Evolutionary conservation across 805 yeast species (phyloP), one percentile per base, ranked within the genome.

Genomic region (Saccharomycopsis sp.): DNA sequence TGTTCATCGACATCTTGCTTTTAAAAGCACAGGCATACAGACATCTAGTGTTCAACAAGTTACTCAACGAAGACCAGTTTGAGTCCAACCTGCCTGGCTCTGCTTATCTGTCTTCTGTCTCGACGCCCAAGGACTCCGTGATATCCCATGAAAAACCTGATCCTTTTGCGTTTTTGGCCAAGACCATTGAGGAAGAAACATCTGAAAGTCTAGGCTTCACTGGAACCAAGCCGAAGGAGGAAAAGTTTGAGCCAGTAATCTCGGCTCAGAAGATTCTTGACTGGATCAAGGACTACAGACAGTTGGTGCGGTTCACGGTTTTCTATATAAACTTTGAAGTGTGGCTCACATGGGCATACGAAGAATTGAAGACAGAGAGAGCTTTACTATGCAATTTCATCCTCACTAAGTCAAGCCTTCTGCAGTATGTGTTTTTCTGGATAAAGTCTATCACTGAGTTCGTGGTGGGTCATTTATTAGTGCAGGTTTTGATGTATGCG

Each of bases 311-410:
- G 34, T 70, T 87, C 41, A 72, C 87, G 63, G 63, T 87, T 2
- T 74, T 92, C 44, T 75, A 87, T 55, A 73, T 88, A 0, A 76
- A 94, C 15, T 90, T 92, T 65, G 97, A 94, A 64, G 92, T 92
- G 2, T 94, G 94, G 68, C 70, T 94, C 55, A 84, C 83, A 1
- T 94, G 99, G 98, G 96, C 96, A 0, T 82, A 85, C 57, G 91
- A 87, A 61, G 99, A 92, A 52, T 24, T 55, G 50, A 20, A 40
- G 16, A 40, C 51, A 37, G 37, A 50, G 34, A 29, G 50, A 55
- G 53, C 57, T n/a, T 40, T 14, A 12, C 44, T 53, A 4, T 54
- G 40, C 71, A 67, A 34, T 62, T 65, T 52, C n/a, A 62, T 5
- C 8, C 64, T 3, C 50, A 63, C 16, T 64, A 64, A 57, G 7